Conservation (phyloP, 176 grass and related monocot species). For the Carex pumila region DNA sequence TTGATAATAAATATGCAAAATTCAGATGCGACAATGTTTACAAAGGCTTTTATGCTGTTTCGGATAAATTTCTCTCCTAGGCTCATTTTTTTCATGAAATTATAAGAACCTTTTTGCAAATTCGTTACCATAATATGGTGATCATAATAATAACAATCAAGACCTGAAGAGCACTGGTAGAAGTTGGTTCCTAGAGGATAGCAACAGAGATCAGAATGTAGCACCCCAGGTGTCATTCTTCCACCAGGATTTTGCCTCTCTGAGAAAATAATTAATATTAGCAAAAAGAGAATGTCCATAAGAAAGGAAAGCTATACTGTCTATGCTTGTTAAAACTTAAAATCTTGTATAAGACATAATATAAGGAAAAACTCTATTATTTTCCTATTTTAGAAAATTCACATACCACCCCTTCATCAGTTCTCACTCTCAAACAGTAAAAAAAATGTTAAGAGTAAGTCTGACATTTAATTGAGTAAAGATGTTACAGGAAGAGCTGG, state of each 20-base stretch:
- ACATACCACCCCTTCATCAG: neutral
- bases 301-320: neutral
- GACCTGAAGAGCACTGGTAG: slow-evolving; percentile 27
- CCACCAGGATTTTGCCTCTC: slow-evolving; percentile 16
- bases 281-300: neutral
- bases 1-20: neutral
- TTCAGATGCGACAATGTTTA: neutral
- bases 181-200: slow-evolving; percentile 21
- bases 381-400: neutral
- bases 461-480: neutral
- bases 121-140: neutral
- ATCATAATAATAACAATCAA: slow-evolving; percentile 8
- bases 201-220: slow-evolving; percentile 17
- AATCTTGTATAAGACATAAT: neutral
- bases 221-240: slow-evolving; percentile 14
- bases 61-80: too few relatives aligned
- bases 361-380: neutral
- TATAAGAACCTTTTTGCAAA: neutral
- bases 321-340: neutral
- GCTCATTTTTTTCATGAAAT: too few relatives aligned
- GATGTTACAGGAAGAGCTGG: neutral
- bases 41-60: neutral
- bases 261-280: slow-evolving; percentile 1
- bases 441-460: neutral
- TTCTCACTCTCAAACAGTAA: neutral